Conservation (phyloP, 73 alveolate genomes). For the Effrenium voratum region DNA sequence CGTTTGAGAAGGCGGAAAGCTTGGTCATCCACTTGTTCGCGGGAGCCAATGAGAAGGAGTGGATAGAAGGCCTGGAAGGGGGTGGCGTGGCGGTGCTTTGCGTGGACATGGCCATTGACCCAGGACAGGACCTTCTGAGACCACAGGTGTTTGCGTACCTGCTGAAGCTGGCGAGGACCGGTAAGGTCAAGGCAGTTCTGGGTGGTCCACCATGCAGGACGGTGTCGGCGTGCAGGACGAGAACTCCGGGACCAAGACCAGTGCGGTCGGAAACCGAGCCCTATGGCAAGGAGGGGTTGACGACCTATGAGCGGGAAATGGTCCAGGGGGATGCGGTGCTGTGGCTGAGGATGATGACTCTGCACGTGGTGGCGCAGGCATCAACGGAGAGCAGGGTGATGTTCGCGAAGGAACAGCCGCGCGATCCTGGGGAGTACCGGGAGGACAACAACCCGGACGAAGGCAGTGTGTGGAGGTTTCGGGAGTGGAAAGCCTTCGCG, state of each 20-base stretch:
- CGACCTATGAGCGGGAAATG: neutral
- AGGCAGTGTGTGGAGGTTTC: neutral
- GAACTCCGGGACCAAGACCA: neutral
- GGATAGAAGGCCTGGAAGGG: neutral
- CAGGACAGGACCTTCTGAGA: neutral
- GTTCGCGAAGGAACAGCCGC: slow-evolving; percentile 6
- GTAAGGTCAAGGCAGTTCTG: neutral
- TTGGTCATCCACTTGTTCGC: slow-evolving; percentile 6
- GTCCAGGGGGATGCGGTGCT: neutral
- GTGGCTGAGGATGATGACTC: neutral
- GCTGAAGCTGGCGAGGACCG: neutral
- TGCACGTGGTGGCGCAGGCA: neutral
- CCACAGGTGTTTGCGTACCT: neutral
- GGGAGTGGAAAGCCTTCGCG: neutral
- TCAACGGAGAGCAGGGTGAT: neutral
- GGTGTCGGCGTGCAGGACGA: neutral
- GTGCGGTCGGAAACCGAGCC: neutral
- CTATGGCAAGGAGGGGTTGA: neutral
- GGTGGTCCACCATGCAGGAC: slow-evolving; percentile 47
- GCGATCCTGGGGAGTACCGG: neutral
- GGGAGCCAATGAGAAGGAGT: neutral
- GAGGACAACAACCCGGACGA: neutral
- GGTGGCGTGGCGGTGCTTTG: neutral
- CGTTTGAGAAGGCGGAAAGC: neutral
- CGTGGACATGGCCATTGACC: neutral